Conservation (phyloP, 2,329 filamentous ascomycete species). For the Pestalotiopsis sp. region DNA sequence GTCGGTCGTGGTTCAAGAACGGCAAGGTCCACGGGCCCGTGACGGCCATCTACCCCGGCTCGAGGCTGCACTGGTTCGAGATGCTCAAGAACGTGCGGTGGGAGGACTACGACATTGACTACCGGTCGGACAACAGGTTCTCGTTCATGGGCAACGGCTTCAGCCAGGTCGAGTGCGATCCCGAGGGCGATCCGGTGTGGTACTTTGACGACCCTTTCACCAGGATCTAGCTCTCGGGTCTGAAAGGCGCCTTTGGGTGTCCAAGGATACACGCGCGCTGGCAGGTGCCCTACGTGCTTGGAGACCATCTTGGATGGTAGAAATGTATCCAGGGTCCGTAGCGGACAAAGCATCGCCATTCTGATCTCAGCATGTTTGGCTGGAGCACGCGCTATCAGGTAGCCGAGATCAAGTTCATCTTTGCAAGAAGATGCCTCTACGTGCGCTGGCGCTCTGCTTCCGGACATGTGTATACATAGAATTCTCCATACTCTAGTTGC, state of each 20-base stretch:
- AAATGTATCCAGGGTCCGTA: no score
- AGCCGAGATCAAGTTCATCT: no score
- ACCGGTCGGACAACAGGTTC: not conserved
- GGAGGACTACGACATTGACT: constrained; percentile 3
- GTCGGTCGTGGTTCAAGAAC: constrained; percentile 11
- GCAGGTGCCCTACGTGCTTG: no score
- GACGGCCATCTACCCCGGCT: constrained; percentile 1
- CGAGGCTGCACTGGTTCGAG: constrained; percentile 5
- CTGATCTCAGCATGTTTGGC: no score
- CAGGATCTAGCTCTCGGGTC: not conserved
- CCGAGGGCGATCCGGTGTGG: not conserved
- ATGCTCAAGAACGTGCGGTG: constrained; percentile 3
- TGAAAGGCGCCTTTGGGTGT: not conserved
- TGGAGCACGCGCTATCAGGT: no score
- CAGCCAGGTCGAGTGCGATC: not conserved
- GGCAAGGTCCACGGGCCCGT: constrained; percentile 6
- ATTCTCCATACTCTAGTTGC: no score
- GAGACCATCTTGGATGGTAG: no score
- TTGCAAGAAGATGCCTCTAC: no score
- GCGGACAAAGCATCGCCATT: no score
- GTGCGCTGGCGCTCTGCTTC: no score
- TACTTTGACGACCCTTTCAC: constrained; percentile 8
- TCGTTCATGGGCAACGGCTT: constrained; percentile 1
- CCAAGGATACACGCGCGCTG: not conserved
- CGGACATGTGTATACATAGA: no score